Conservation (phyloP, 176 grass and related monocot genomes). For the Thinopyrum elongatum region DNA sequence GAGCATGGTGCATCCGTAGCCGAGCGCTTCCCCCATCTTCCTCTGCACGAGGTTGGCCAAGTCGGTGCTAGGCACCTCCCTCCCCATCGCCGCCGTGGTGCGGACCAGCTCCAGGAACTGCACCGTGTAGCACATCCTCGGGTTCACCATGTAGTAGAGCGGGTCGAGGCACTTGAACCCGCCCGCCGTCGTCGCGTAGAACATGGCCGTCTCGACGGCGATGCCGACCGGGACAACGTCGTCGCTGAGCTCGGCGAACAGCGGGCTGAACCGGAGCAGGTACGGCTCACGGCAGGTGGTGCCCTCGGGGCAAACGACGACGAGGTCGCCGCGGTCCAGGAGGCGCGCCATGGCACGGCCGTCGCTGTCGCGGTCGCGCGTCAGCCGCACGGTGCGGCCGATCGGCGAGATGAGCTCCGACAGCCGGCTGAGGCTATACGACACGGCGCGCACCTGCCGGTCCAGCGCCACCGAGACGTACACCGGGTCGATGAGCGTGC, state of each 20-base stretch:
- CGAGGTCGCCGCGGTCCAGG: constrained; percentile 37
- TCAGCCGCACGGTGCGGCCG: constrained; percentile 47
- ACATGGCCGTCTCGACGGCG: constrained; percentile 54
- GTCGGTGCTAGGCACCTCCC: constrained; percentile 22
- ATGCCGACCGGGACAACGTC: constrained; percentile 63
- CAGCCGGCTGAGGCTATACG: constrained; percentile 63
- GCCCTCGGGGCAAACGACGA: constrained; percentile 75
- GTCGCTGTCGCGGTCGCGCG: constrained; percentile 40
- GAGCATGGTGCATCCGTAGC: constrained; percentile 62
- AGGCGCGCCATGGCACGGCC: constrained; percentile 35
- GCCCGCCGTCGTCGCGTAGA: constrained; percentile 71
- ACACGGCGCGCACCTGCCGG: constrained; percentile 50
- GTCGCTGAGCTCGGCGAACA: constrained; percentile 66
- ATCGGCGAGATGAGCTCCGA: constrained; percentile 68
- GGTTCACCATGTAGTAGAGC: constrained; percentile 67
- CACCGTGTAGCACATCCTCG: constrained; percentile 49
- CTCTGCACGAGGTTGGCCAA: constrained; percentile 65
- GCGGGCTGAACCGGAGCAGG: constrained; percentile 75
- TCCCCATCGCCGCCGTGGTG: not conserved
- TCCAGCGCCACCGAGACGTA: constrained; percentile 62
- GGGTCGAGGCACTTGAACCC: constrained; percentile 74
- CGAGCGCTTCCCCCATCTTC: constrained; percentile 55
- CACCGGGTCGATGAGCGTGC: constrained; percentile 76
- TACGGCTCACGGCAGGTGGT: constrained; percentile 80
- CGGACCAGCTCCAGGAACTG: constrained; percentile 50